Conservation (phyloP, 2,329 filamentous ascomycete species). For the Aureobasidium pullulans region DNA sequence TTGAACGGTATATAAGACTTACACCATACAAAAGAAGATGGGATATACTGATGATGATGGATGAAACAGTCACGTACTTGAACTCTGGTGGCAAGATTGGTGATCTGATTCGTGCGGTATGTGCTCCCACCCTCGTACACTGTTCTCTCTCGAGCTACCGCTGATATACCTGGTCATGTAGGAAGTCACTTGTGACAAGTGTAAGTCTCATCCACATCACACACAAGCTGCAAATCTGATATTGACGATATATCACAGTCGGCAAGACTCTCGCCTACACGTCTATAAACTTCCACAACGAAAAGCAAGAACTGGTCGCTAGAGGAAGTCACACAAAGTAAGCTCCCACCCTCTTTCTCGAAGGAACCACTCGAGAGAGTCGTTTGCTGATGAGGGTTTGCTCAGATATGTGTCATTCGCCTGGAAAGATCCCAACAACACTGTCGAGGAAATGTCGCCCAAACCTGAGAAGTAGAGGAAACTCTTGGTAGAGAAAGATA, state of each 20-base stretch:
- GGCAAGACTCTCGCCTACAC: slow-evolving; percentile 61
- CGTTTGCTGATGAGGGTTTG: neutral
- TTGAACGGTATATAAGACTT: slow-evolving; percentile 42
- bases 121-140: slow-evolving; percentile 17
- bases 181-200: slow-evolving; percentile 59
- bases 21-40: neutral
- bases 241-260: slow-evolving; percentile 32
- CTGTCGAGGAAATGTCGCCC: slow-evolving; percentile 49
- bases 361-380: neutral
- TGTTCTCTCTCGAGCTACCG: neutral
- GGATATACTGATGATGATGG: neutral
- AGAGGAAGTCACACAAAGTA: slow-evolving; percentile 62
- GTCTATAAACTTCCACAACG: slow-evolving; percentile 53
- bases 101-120: slow-evolving; percentile 48
- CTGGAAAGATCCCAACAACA: slow-evolving; percentile 57
- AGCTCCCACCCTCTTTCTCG: slow-evolving; percentile 13
- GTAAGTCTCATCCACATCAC: slow-evolving; percentile 29
- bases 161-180: neutral
- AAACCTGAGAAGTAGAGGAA: slow-evolving; percentile 19
- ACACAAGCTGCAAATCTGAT: too few species aligned
- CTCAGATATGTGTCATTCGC: slow-evolving; percentile 48
- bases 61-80: slow-evolving; percentile 51
- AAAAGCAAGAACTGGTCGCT: slow-evolving; percentile 52
- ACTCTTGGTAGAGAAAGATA: too few species aligned
- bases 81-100: slow-evolving; percentile 57